These are phyloP conservation scores for Fusarium falciforme DNA, from an alignment of 2,329 filamentous ascomycete species.

Conservation along the genomic window DNA sequence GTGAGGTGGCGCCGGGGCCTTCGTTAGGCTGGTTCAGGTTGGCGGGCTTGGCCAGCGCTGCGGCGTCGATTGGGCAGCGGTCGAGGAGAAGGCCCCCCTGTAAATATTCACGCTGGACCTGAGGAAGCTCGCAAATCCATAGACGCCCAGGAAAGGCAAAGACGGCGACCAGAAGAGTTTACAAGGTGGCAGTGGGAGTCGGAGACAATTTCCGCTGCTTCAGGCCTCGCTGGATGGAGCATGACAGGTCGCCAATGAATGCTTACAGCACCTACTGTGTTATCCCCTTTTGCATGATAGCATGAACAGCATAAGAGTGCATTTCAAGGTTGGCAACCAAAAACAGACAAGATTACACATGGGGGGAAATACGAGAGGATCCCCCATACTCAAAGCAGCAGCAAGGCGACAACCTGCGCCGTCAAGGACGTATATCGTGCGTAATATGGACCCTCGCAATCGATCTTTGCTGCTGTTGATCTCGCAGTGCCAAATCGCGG, in stretches of 20 bases:
- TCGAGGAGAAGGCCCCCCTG: constrained; percentile 29
- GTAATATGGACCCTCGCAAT: constrained; percentile 8
- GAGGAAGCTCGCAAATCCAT: constrained; percentile 18
- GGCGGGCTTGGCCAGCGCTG: constrained; percentile 37
- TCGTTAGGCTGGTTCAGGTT: constrained; percentile 45
- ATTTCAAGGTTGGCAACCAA: neutral
- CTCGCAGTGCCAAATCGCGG: constrained; percentile 11
- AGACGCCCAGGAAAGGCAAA: constrained; percentile 16
- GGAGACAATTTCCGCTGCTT: neutral
- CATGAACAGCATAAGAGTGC: neutral
- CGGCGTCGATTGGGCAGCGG: constrained; percentile 30
- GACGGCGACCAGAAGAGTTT: neutral
- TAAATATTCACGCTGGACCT: constrained; percentile 31
- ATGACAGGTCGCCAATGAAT: constrained; percentile 6
- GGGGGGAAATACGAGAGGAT: constrained; percentile 16
- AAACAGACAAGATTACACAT: constrained; percentile 5
- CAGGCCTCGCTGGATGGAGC: neutral
- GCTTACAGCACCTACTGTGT: neutral
- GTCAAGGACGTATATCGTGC: constrained; percentile 6
- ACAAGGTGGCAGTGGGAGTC: neutral
- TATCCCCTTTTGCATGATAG: neutral
- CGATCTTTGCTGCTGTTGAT: constrained; percentile 20
- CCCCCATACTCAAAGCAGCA: constrained; percentile 24
- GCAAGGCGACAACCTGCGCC: constrained; percentile 6
- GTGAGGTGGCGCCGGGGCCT: constrained; percentile 31